Percentiles rank a stretch among this genome's conserved stretches.
Conservation (phyloP, 345 rosid species). For the Trapa bicornis region DNA sequence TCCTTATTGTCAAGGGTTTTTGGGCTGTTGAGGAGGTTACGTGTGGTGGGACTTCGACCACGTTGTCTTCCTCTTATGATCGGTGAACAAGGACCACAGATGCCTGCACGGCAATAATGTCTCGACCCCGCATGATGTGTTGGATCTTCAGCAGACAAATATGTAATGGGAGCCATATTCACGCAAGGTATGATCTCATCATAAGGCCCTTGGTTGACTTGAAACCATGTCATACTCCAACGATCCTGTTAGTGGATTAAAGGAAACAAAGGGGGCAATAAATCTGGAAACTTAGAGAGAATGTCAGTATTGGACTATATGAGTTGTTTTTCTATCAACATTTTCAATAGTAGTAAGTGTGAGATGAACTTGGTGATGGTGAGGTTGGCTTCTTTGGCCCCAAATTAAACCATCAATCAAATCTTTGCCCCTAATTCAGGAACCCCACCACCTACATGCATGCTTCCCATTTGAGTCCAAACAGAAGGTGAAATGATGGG, state of each 20-base stretch:
- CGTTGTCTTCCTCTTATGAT: no score
- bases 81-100: background rate
- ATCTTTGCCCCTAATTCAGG: background rate
- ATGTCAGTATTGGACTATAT: no score
- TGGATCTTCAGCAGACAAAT: conserved; percentile 14
- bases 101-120: conserved; percentile 7
- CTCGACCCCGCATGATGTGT: conserved; percentile 15
- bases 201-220: no score
- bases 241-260: no score
- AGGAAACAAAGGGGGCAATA: no score
- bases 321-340: no score
- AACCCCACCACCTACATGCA: background rate
- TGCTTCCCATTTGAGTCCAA: background rate
- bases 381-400: background rate
- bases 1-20: background rate
- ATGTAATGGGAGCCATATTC: background rate
- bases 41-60: no score
- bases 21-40: background rate
- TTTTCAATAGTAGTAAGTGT: background rate
- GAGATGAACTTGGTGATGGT: background rate
- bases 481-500: background rate
- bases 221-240: no score
- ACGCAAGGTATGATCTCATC: no score
- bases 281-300: no score
- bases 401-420: no score